Percentiles rank a stretch among this genome's conserved stretches.
These are phyloP conservation scores for Leccinum arenicola DNA, from an alignment of 768 basidiomycete genomes.

Conservation along the genomic window DNA sequence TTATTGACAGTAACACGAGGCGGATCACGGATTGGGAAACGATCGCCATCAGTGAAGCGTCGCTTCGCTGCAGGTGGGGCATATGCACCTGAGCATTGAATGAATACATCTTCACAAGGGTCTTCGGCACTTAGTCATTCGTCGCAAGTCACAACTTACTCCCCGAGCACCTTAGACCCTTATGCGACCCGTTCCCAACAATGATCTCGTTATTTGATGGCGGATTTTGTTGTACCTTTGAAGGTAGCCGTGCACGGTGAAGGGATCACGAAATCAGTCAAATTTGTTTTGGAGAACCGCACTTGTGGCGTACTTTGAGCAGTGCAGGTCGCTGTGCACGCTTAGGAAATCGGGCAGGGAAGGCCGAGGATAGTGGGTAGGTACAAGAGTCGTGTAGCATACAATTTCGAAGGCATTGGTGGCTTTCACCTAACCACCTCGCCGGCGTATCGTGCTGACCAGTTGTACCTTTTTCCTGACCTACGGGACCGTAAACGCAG, in stretches of 20 bases:
- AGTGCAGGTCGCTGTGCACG: constrained; percentile 4
- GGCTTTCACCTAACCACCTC: constrained; percentile 51
- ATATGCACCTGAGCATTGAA: constrained; percentile 1
- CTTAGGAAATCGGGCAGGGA: constrained; percentile 1
- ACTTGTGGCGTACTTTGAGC: constrained; percentile 14
- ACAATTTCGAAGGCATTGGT: background rate
- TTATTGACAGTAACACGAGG: constrained; percentile 23
- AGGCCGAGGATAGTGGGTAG: constrained; percentile 1
- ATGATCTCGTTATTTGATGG: background rate
- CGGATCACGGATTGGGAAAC: constrained; percentile 8
- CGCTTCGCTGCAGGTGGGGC: constrained; percentile 16
- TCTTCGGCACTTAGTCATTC: constrained; percentile 12
- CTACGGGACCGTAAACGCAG: constrained; percentile 37
- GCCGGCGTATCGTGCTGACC: constrained; percentile 73
- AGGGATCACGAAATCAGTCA: constrained; percentile 4
- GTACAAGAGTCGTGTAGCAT: constrained; percentile 9
- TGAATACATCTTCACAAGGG: constrained; percentile 10
- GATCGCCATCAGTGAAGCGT: constrained; percentile 20
- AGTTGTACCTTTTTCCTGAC: constrained; percentile 82
- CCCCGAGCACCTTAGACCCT: constrained; percentile 11
- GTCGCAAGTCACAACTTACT: constrained; percentile 8
- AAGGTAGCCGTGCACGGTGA: constrained; percentile 17
- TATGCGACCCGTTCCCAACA: background rate
- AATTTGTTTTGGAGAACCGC: constrained; percentile 7
- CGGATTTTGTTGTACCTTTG: constrained; percentile 2